These are phyloP conservation scores for Aspergillus biplanus DNA, from an alignment of 495 filamentous ascomycete species.

Conservation along the genomic window DNA sequence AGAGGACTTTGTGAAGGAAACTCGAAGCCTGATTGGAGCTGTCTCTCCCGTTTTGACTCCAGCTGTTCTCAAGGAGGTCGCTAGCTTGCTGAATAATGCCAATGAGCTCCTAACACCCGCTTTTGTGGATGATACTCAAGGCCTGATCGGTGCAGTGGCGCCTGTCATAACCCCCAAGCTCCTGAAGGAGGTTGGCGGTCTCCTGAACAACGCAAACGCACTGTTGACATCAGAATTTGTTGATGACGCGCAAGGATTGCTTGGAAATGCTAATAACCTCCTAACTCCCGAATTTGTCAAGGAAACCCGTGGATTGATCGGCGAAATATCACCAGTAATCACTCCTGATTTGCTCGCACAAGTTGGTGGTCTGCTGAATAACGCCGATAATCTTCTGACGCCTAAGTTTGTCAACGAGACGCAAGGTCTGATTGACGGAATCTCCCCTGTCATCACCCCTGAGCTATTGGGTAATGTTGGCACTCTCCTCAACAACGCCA, in stretches of 20 bases:
- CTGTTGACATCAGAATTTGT: constrained; percentile 47
- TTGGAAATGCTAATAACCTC: constrained; percentile 44
- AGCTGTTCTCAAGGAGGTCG: constrained; percentile 41
- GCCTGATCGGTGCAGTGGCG: constrained; percentile 33
- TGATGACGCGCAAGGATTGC: constrained; percentile 42
- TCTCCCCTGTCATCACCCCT: constrained; percentile 40
- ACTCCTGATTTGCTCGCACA: constrained; percentile 44
- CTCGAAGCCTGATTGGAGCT: constrained; percentile 32
- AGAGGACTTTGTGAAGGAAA: constrained; percentile 38
- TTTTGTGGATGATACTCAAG: constrained; percentile 46
- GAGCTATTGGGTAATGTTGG: constrained; percentile 30
- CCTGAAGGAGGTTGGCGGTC: constrained; percentile 29
- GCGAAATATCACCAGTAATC: constrained; percentile 41
- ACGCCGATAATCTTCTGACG: constrained; percentile 42
- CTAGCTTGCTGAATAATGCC: constrained; percentile 39
- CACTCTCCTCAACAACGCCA: constrained; percentile 43
- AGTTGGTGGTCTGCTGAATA: constrained; percentile 33
- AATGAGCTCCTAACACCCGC: constrained; percentile 40
- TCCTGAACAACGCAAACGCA: constrained; percentile 42
- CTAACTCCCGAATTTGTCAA: constrained; percentile 43
- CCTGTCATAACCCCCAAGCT: constrained; percentile 35
- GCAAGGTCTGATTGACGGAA: constrained; percentile 35
- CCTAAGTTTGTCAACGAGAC: constrained; percentile 49
- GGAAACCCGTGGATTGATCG: constrained; percentile 41
- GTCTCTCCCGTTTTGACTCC: constrained; percentile 41